These are phyloP conservation scores for Penicillium cosmopolitanum DNA, from an alignment of 495 filamentous ascomycete genomes.

Conservation along the genomic window DNA sequence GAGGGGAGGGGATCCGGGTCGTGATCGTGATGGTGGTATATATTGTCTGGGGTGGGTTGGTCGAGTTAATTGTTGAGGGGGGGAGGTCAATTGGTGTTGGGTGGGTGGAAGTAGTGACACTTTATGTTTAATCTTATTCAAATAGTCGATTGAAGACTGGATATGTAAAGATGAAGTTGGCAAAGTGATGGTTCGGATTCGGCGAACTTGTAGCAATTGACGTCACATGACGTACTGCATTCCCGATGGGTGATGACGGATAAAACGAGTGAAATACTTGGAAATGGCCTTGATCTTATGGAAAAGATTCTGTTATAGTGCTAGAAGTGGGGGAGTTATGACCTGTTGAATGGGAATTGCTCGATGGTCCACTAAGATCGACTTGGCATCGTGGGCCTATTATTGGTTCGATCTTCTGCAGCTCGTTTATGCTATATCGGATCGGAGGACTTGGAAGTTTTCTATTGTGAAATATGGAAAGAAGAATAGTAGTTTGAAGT, in stretches of 20 bases:
- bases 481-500: too few relatives aligned
- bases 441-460: too few relatives aligned
- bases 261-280: background rate
- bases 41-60: background rate
- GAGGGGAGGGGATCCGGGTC: background rate
- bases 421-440: background rate
- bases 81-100: too few relatives aligned
- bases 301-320: background rate
- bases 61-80: too few relatives aligned
- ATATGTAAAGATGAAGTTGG: background rate
- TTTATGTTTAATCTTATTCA: background rate
- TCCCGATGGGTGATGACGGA: background rate
- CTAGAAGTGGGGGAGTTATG: background rate
- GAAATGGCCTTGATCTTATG: background rate
- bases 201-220: background rate
- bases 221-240: constrained; percentile 5
- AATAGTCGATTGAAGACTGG: background rate
- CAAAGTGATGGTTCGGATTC: too few relatives aligned
- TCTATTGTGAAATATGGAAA: too few relatives aligned
- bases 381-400: background rate
- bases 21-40: background rate
- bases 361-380: background rate
- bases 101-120: too few relatives aligned
- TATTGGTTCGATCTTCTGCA: constrained; percentile 3
- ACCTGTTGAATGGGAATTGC: background rate